Evolutionary conservation across 495 filamentous ascomycete genomes (phyloP).

Genomic region (Eremomyces bilateralis): DNA sequence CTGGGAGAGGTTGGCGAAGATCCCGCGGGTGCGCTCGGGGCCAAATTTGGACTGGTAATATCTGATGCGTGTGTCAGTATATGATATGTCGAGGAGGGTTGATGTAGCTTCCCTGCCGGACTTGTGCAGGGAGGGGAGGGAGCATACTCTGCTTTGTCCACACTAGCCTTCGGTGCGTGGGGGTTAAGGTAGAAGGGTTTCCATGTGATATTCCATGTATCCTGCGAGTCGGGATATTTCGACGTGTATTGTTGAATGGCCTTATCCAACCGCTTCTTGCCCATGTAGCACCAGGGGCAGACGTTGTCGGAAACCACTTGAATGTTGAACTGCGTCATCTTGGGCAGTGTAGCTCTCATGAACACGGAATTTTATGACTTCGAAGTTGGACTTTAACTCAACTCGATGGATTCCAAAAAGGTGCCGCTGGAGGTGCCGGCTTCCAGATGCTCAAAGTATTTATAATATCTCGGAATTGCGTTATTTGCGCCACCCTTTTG

Average conservation of each 20-base stretch:
- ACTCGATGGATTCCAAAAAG: too few relatives aligned
- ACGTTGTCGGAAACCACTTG: slow-evolving; percentile 56
- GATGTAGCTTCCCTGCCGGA: too few relatives aligned
- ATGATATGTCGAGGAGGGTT: too few relatives aligned
- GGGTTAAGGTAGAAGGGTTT: slow-evolving; percentile 66
- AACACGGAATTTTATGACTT: too few relatives aligned
- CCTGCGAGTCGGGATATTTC: slow-evolving; percentile 30
- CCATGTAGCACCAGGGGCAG: slow-evolving; percentile 80
- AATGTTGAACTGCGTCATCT: slow-evolving; percentile 65
- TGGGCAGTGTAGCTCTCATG: too few relatives aligned
- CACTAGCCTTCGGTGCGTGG: slow-evolving; percentile 28
- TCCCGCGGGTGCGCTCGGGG: slow-evolving; percentile 29
- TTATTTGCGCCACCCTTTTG: too few relatives aligned
- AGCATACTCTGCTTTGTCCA: slow-evolving; percentile 34
- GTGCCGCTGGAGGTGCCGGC: too few relatives aligned
- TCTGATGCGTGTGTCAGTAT: too few relatives aligned
- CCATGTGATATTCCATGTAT: slow-evolving; percentile 55
- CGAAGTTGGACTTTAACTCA: too few relatives aligned
- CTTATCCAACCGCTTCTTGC: slow-evolving; percentile 46
- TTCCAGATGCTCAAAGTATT: too few relatives aligned
- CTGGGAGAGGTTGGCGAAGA: slow-evolving; percentile 32
- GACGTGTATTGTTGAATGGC: slow-evolving; percentile 45
- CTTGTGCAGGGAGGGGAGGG: too few relatives aligned
- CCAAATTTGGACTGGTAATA: slow-evolving; percentile 38
- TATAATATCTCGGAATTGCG: too few relatives aligned